Percentiles rank a stretch among this genome's conserved stretches.
phyloP scores from a whole-genome alignment of 371 early-diverging fungal species.

The Mucor piriformis region DNA sequence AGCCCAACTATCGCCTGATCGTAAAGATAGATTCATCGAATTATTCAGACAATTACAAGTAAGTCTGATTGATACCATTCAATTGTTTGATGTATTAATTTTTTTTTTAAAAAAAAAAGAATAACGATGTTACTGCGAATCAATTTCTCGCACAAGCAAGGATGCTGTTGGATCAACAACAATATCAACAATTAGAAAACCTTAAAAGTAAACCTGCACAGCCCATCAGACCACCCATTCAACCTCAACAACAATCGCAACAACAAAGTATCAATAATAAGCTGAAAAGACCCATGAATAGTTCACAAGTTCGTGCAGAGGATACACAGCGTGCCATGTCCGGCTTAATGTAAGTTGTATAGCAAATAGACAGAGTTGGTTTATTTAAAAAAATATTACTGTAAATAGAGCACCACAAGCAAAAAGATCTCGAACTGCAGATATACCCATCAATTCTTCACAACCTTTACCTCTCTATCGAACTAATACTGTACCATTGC shows the following conservation, averaged over 20 bases:
- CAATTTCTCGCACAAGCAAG: slow-evolving; percentile 45
- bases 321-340: slow-evolving; percentile 40
- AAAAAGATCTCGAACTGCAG: slow-evolving; percentile 32
- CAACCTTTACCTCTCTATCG: slow-evolving; percentile 23
- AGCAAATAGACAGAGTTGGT: no score
- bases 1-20: slow-evolving; percentile 39
- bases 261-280: slow-evolving; percentile 1
- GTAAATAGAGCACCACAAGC: slow-evolving; percentile 31
- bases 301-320: slow-evolving; percentile 34
- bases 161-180: slow-evolving; percentile 41
- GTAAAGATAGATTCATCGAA: slow-evolving; percentile 40
- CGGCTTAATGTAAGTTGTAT: slow-evolving; percentile 32
- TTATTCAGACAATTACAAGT: slow-evolving; percentile 46
- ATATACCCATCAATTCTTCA: slow-evolving; percentile 34
- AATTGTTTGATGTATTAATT: not conserved
- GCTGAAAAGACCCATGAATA: slow-evolving; percentile 24
- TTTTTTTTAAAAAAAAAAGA: slow-evolving; percentile 11
- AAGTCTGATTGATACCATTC: not conserved
- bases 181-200: slow-evolving; percentile 49
- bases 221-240: slow-evolving; percentile 11
- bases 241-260: slow-evolving; percentile 17
- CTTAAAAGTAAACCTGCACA: slow-evolving; percentile 39
- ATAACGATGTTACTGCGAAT: slow-evolving; percentile 38
- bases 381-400: not conserved
- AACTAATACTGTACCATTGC: slow-evolving; percentile 16